A percentile compares a stretch with the other conserved stretches of the same genome.
phyloP scores from a whole-genome alignment of 805 yeast genomes.

The Metschnikowia amazonensis region DNA sequence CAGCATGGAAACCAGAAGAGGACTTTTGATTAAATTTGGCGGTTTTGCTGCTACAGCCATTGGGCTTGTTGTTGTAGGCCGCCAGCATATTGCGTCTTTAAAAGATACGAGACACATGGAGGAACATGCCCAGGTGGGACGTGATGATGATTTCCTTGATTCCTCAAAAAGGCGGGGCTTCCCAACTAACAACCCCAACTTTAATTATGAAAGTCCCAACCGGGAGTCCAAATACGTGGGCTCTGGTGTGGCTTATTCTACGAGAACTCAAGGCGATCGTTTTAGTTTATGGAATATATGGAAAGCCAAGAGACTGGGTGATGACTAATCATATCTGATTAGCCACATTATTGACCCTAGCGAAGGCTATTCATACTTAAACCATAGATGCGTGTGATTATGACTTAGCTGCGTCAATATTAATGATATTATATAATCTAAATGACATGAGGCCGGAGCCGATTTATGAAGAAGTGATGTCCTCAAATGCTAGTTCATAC shows the following conservation, averaged over 20 bases:
- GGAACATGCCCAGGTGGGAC: slow-evolving; percentile 35
- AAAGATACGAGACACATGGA: slow-evolving; percentile 33
- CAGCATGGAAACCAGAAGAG: slow-evolving; percentile 34
- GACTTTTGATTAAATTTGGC: slow-evolving; percentile 34
- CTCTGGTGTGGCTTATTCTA: slow-evolving; percentile 54
- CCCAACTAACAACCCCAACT: slow-evolving; percentile 36
- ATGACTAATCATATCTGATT: not conserved
- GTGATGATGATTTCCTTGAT: slow-evolving; percentile 27
- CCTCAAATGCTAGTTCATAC: slow-evolving; percentile 39
- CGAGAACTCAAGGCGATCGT: slow-evolving; percentile 58
- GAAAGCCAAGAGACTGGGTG: slow-evolving; percentile 8
- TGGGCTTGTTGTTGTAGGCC: slow-evolving; percentile 31
- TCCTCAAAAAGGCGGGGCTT: slow-evolving; percentile 49
- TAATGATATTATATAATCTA: not conserved
- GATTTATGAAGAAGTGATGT: slow-evolving; percentile 19
- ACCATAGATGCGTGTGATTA: not conserved
- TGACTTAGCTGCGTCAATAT: not conserved
- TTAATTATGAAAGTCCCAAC: slow-evolving; percentile 29
- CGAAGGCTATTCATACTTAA: not conserved
- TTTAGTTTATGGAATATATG: slow-evolving; percentile 28
- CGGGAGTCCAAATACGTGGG: slow-evolving; percentile 69
- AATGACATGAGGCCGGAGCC: not conserved
- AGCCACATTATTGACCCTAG: not conserved
- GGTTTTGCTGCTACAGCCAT: slow-evolving; percentile 30
- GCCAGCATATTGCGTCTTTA: slow-evolving; percentile 30